These are phyloP conservation scores for Mimosa pudica DNA, from an alignment of 306 rosid species.

Conservation along the genomic window DNA sequence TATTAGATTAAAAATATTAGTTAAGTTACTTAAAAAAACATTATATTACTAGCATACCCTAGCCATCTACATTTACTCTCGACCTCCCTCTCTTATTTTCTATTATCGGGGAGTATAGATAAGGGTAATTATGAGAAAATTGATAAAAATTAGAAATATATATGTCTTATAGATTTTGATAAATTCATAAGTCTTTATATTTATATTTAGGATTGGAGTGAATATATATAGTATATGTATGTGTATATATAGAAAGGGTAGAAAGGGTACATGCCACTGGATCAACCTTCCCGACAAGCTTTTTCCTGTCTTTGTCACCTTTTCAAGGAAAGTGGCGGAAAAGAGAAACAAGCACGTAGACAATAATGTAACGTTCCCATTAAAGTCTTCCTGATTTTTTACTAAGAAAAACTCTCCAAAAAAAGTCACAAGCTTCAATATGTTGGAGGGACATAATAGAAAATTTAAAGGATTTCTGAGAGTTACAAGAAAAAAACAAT, in stretches of 20 bases:
- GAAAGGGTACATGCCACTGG: constrained; percentile 9
- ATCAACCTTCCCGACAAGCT: not conserved
- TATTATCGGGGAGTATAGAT: too few species aligned
- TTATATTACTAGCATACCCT: too few species aligned
- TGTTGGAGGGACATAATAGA: not conserved
- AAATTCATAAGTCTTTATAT: too few species aligned
- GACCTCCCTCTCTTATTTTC: too few species aligned
- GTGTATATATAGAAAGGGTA: too few species aligned
- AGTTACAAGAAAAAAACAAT: not conserved
- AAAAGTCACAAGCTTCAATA: constrained; percentile 5
- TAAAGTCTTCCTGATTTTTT: not conserved
- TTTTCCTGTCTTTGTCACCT: not conserved
- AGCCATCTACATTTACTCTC: too few species aligned
- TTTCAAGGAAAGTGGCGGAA: not conserved
- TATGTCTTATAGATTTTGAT: too few species aligned
- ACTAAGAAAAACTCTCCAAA: not conserved
- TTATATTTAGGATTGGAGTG: too few species aligned
- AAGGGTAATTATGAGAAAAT: too few species aligned
- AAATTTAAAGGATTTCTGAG: not conserved
- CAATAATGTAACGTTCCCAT: not conserved
- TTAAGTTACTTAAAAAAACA: too few species aligned
- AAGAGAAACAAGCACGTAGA: not conserved
- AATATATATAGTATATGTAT: not conserved
- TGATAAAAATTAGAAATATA: too few species aligned
- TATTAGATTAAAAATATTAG: too few species aligned